Evolutionary conservation across 257 asterid species (phyloP), one percentile per base, ranked within the genome.

Genomic region (Datura wrightii): DNA sequence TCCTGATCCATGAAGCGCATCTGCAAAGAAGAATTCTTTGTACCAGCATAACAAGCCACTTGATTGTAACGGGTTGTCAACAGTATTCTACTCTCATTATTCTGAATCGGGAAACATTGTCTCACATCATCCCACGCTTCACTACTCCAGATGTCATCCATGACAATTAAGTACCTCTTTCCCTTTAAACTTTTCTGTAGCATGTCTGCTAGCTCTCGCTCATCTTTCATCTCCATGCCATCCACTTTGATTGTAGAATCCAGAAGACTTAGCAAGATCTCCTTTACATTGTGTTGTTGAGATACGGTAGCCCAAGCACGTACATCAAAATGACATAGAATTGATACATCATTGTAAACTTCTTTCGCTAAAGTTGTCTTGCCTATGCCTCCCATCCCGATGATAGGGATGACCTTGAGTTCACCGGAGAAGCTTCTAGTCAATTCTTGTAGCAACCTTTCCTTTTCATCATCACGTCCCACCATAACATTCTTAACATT

Each of bases 131-230:
- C 19, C 84, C 86, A 86, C 14, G 55, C 62, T 6, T 36, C 44
- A 37, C 5, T 24, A 11, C n/a, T 50, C 86, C 86, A 83, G 10
- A 86, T 34, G 67, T 86, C 84, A 44, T 86, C 86, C 84, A 83
- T 3, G 0, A 86, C 81, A 24, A 86, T 65, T 36, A 86, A 71
- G 19, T 76, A 86, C 18, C 74, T 63, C 60, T 10, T 53, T 2
- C 44, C 1, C 65, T 10, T 79, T 10, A 86, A 54, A 19, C 84
- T 13, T 34, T 3, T 70, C 5, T 15, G 42, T 19, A 83, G 70
- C 31, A 19, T 31, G 8, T 4, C 2, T 0, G 53, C 69, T 41
- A 82, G 37, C 39, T 39, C 54, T 36, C 48, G 67, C n/a, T 66
- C 65, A 48, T 54, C 13, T 4, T 39, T 39, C 31, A 24, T 24